Conservation (phyloP, 495 filamentous ascomycete genomes). For the Darksidea phi region DNA sequence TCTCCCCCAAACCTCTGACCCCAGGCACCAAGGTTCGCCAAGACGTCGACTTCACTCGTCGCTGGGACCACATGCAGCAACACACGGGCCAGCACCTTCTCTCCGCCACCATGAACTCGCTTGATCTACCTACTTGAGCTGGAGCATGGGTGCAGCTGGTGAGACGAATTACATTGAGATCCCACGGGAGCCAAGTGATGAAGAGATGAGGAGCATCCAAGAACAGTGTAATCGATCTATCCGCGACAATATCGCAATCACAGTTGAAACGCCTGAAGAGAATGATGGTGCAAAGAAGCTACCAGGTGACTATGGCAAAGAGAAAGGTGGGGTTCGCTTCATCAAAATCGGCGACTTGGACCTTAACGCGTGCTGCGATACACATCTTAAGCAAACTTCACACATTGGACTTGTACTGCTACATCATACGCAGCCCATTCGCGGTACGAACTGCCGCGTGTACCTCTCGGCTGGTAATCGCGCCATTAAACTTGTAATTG, state of each 20-base stretch:
- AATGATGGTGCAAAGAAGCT: conserved; percentile 3
- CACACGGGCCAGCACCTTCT: conserved; percentile 32
- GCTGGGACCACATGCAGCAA: conserved; percentile 34
- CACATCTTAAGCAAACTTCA: conserved; percentile 25
- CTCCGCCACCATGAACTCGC: conserved; percentile 22
- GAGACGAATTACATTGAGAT: conserved; percentile 29
- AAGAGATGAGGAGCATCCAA: conserved; percentile 10
- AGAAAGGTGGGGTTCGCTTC: conserved; percentile 24
- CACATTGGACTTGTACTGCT: conserved; percentile 22
- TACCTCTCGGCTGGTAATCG: conserved; percentile 21
- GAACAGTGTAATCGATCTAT: conserved; percentile 16
- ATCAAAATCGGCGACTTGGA: conserved; percentile 25
- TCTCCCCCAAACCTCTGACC: conserved; percentile 11
- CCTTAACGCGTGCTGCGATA: conserved; percentile 26
- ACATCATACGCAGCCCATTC: conserved; percentile 26
- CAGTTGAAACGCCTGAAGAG: conserved; percentile 17
- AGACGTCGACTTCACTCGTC: conserved; percentile 23
- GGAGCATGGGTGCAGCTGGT: conserved; percentile 23
- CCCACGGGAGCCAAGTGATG: conserved; percentile 9
- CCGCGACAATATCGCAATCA: conserved; percentile 17
- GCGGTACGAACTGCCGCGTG: conserved; percentile 19
- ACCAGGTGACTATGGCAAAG: conserved; percentile 23
- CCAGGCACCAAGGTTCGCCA: conserved; percentile 17
- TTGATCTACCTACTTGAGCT: conserved; percentile 22
- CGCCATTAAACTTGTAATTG: conserved; percentile 11